These are phyloP conservation scores for Raddia distichophylla DNA, from an alignment of 176 grass and related monocot genomes.

Conservation along the genomic window DNA sequence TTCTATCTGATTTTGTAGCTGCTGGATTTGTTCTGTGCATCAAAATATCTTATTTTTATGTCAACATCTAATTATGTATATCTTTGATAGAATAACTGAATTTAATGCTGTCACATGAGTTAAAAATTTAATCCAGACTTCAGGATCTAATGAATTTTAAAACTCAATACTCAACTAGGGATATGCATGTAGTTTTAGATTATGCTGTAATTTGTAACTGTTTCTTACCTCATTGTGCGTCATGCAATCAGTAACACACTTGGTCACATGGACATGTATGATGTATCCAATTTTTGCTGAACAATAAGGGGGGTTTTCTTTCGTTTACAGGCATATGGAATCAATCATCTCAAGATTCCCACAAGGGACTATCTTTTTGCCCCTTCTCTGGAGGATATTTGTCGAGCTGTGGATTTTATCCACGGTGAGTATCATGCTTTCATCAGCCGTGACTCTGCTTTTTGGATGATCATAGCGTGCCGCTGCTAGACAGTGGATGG, in stretches of 20 bases:
- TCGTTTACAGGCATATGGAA: slow-evolving; percentile 64
- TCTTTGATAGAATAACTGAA: not conserved
- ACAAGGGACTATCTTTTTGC: slow-evolving; percentile 92
- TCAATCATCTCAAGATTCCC: slow-evolving; percentile 79
- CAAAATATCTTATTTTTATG: not conserved
- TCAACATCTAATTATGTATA: not conserved
- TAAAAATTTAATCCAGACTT: not conserved
- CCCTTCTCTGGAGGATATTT: slow-evolving; percentile 69
- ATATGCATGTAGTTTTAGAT: not conserved
- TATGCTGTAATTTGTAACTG: not conserved
- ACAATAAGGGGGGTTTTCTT: not conserved
- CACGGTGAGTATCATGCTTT: slow-evolving; percentile 56
- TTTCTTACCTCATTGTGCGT: not conserved
- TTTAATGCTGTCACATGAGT: not conserved
- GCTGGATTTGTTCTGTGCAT: not conserved
- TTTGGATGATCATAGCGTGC: not conserved
- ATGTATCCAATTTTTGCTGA: slow-evolving; percentile 1
- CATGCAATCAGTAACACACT: slow-evolving; percentile 2
- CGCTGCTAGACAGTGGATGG: not conserved
- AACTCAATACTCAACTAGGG: not conserved
- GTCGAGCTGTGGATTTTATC: slow-evolving; percentile 87
- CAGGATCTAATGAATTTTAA: not conserved
- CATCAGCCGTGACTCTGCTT: not conserved
- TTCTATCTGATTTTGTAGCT: slow-evolving; percentile 27
- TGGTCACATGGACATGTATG: not conserved